These are phyloP conservation scores for Mortierella sp. DNA, from an alignment of 371 early-diverging fungal genomes.

Conservation along the genomic window DNA sequence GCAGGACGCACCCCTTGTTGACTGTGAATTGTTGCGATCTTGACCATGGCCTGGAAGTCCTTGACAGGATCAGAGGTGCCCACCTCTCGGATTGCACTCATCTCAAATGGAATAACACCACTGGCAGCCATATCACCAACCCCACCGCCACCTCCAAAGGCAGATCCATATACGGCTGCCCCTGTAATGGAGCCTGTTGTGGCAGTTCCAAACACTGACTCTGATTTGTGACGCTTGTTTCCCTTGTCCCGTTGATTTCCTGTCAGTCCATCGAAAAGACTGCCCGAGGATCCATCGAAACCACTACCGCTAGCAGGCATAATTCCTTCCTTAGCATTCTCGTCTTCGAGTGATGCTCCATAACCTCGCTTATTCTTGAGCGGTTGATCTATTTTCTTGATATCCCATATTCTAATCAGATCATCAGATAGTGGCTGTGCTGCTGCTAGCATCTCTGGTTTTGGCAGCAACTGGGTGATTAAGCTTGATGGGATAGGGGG, in stretches of 20 bases:
- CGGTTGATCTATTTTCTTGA: slow-evolving; percentile 59
- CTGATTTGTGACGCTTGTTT: slow-evolving; percentile 47
- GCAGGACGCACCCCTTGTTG: slow-evolving; percentile 49
- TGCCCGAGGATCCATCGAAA: slow-evolving; percentile 22
- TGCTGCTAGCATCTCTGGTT: slow-evolving; percentile 56
- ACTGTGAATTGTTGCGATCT: slow-evolving; percentile 45
- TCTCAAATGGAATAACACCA: slow-evolving; percentile 50
- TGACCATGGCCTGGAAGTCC: slow-evolving; percentile 72
- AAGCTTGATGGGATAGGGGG: slow-evolving; percentile 65
- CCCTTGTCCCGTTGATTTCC: not conserved
- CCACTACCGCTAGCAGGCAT: slow-evolving; percentile 4
- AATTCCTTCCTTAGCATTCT: slow-evolving; percentile 26
- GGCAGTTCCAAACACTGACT: slow-evolving; percentile 52
- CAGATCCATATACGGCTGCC: slow-evolving; percentile 9
- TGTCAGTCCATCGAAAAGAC: slow-evolving; percentile 34
- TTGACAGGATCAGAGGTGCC: slow-evolving; percentile 67
- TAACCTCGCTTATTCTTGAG: slow-evolving; percentile 42
- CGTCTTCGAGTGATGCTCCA: slow-evolving; percentile 37
- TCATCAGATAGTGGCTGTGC: slow-evolving; percentile 56
- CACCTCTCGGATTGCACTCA: slow-evolving; percentile 61
- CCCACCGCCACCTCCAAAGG: slow-evolving; percentile 13
- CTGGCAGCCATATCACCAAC: slow-evolving; percentile 38
- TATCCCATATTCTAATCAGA: slow-evolving; percentile 59
- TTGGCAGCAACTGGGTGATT: slow-evolving; percentile 57
- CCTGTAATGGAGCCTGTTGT: slow-evolving; percentile 30